Base-by-base conservation (phyloP, 257 asterid genomes). In the Verbascum thapsus region DNA sequence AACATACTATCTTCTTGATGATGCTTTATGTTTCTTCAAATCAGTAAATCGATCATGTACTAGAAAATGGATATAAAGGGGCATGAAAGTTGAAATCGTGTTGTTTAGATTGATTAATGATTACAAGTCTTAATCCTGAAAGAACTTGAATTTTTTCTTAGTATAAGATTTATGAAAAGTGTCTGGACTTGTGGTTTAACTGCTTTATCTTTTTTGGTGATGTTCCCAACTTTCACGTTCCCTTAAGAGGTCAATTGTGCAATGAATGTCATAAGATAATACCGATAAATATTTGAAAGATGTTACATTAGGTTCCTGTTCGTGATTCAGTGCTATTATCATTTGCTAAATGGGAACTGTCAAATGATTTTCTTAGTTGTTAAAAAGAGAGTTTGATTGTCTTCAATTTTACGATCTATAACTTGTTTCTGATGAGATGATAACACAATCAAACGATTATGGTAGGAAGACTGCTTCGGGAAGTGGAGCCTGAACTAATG, bases 381-480 rank as follows among this genome's bases (percentile, higher is more conserved):
- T 18, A 8, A 10, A 68, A 13, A n/a, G 34, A 7, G 34, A 32
- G 30, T n/a, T n/a, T n/a, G n/a, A 13, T 5, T 8, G 10, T 32
- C 47, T 53, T 26, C 18, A 12, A 54, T 15, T 19, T n/a, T 19
- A 6, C 8, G 8, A 73, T 3, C 9, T 9, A 61, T 18, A 1
- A 8, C 48, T 11, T 44, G 60, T 4, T 61, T 43, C 56, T 37
- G 35, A 34, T 57, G 12, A 6, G 50, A 42, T 39, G 22, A 62
- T 72, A 54, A 63, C 67, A 43, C 7, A 32, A 38, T 32, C 42
- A 20, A n/a, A 42, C 19, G 67, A 32, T 44, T 53, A 53, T 85
- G 76, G 66, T 79, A 92, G 99, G 97, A 60, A 80, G 84, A 82
- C 74, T 92, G 72, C 79, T 82, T 39, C 69, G 83, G 12, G 81